Evolutionary conservation across 2,329 filamentous ascomycete species (phyloP).

Genomic region (Venturia oleaginea): DNA sequence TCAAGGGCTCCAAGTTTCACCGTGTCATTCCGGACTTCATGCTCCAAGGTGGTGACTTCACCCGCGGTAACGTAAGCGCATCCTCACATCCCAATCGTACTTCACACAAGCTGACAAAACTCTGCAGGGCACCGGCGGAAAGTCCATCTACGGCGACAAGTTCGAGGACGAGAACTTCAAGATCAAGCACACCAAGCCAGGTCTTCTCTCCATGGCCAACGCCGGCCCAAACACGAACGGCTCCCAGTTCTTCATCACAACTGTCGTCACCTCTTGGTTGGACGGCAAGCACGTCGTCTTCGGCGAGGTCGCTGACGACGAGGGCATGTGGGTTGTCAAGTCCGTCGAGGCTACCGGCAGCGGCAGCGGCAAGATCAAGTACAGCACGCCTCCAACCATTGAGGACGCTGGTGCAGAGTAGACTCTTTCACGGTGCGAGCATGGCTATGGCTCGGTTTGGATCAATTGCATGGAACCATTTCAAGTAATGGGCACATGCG

Average conservation of each 20-base stretch:
- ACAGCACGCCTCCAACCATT: slow-evolving; percentile 9
- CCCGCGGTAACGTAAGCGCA: slow-evolving; percentile 75
- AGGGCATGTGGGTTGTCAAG: slow-evolving; percentile 10
- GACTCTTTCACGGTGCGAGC: not conserved
- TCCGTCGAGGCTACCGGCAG: slow-evolving; percentile 12
- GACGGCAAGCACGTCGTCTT: slow-evolving; percentile 70
- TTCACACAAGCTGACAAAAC: not conserved
- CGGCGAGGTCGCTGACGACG: slow-evolving; percentile 14
- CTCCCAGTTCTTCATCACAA: slow-evolving; percentile 66
- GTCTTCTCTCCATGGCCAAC: slow-evolving; percentile 90
- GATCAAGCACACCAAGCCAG: slow-evolving; percentile 61
- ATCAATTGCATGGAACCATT: not conserved
- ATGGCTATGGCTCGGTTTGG: not conserved
- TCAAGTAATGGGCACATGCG: not conserved
- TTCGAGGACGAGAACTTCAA: slow-evolving; percentile 89
- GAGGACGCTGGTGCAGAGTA: not conserved
- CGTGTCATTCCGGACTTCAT: slow-evolving; percentile 94
- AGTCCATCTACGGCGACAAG: slow-evolving; percentile 93
- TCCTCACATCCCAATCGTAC: slow-evolving; percentile 17
- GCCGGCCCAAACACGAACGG: slow-evolving; percentile 75
- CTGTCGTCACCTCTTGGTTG: slow-evolving; percentile 58
- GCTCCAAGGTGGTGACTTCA: slow-evolving; percentile 93
- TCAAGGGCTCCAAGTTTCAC: slow-evolving; percentile 92
- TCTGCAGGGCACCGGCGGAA: slow-evolving; percentile 72
- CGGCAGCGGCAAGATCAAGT: slow-evolving; percentile 13